Percentiles rank a stretch among this genome's conserved stretches.
phyloP scores from a whole-genome alignment of 2,329 filamentous ascomycete species.

The Madurella mycetomatis region DNA sequence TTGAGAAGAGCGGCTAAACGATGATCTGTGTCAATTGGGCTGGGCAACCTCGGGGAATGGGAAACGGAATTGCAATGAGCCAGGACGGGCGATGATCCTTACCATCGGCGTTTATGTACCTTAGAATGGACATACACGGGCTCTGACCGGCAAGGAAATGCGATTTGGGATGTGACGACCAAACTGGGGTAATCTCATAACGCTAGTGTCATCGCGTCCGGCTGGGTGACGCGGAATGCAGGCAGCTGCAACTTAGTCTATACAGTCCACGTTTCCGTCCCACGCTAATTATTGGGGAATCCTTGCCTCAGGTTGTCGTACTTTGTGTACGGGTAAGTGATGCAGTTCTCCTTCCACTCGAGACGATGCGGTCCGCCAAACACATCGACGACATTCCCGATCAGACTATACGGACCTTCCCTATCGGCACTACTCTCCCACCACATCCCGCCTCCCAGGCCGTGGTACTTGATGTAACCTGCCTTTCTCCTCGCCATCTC shows the following conservation, averaged over 20 bases:
- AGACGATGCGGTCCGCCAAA: slow-evolving; percentile 52
- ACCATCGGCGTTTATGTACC: slow-evolving; percentile 34
- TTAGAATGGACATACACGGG: slow-evolving; percentile 27
- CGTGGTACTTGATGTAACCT: slow-evolving; percentile 60
- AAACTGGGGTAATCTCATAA: background rate
- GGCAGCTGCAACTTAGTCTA: slow-evolving; percentile 8
- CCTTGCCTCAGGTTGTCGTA: slow-evolving; percentile 65
- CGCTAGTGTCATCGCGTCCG: slow-evolving; percentile 3
- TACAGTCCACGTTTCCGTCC: slow-evolving; percentile 15
- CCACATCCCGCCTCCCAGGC: slow-evolving; percentile 92
- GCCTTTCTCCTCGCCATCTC: slow-evolving; percentile 65
- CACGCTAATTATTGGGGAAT: slow-evolving; percentile 42
- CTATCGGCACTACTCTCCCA: slow-evolving; percentile 87
- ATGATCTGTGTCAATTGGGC: slow-evolving; percentile 10
- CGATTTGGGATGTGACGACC: slow-evolving; percentile 26
- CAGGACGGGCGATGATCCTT: slow-evolving; percentile 26
- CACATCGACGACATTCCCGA: slow-evolving; percentile 56
- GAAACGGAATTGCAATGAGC: slow-evolving; percentile 27
- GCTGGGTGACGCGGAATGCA: slow-evolving; percentile 11
- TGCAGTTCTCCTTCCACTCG: slow-evolving; percentile 52
- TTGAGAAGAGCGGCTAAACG: slow-evolving; percentile 58
- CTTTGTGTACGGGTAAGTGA: slow-evolving; percentile 61
- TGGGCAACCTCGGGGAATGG: slow-evolving; percentile 23
- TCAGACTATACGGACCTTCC: slow-evolving; percentile 60
- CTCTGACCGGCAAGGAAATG: slow-evolving; percentile 30